Conservation (phyloP, 2,329 filamentous ascomycete species). For the Cladophialophora immunda region DNA sequence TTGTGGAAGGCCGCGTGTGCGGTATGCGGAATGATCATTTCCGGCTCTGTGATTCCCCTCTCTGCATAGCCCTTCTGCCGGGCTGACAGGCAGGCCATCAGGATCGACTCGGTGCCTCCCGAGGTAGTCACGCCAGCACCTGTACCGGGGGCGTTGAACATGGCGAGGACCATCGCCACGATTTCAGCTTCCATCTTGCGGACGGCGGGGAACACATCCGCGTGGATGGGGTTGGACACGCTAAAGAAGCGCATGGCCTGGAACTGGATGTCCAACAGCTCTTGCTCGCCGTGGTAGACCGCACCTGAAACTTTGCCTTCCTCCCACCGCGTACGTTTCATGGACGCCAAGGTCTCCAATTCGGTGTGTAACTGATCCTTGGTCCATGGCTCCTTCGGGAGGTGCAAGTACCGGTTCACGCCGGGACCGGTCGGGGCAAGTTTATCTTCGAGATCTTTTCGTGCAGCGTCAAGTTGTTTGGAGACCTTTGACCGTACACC, state of each 20-base stretch:
- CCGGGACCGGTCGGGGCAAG: conserved; percentile 77
- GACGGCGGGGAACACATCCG: conserved; percentile 96
- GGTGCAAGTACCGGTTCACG: conserved; percentile 74
- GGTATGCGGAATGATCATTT: conserved; percentile 97
- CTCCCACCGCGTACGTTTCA: conserved; percentile 97
- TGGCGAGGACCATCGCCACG: conserved; percentile 86
- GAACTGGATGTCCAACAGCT: conserved; percentile 82
- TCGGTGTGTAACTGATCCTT: conserved; percentile 81
- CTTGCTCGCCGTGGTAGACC: conserved; percentile 92
- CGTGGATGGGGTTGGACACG: conserved; percentile 95
- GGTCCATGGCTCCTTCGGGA: conserved; percentile 86
- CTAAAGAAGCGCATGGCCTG: conserved; percentile 95
- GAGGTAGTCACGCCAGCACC: conserved; percentile 89
- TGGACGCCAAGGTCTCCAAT: conserved; percentile 77
- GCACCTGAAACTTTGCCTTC: conserved; percentile 93
- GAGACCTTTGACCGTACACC: conserved; percentile 87
- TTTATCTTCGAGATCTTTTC: conserved; percentile 83
- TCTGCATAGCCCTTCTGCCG: conserved; percentile 88
- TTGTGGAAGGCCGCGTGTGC: conserved; percentile 97
- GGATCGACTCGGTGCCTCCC: conserved; percentile 93
- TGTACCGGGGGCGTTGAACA: conserved; percentile 89
- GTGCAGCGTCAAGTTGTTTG: conserved; percentile 80
- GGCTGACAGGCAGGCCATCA: conserved; percentile 92
- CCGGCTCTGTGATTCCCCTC: conserved; percentile 87
- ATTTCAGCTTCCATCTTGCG: conserved; percentile 99